These are phyloP conservation scores for Globisporangium sylvaticum DNA, from an alignment of 352 stramenopile genomes.

Conservation along the genomic window DNA sequence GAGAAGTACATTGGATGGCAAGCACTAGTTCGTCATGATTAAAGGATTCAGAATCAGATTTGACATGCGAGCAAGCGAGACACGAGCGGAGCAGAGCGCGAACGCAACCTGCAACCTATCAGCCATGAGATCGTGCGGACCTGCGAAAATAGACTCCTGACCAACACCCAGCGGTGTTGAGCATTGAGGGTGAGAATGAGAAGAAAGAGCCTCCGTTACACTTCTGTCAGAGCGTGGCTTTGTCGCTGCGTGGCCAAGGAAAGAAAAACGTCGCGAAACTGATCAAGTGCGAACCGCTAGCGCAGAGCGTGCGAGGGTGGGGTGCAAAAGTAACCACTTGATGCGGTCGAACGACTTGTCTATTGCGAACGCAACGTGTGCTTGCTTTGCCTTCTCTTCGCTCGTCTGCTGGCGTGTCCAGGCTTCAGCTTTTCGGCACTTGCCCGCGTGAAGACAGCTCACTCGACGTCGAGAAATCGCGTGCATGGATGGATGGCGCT, in stretches of 20 bases:
- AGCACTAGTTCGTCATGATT: background rate
- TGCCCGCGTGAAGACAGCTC: background rate
- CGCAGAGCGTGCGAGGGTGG: background rate
- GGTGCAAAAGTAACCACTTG: background rate
- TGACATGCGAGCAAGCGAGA: background rate
- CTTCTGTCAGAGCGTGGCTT: background rate
- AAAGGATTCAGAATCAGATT: background rate
- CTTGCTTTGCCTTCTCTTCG: background rate
- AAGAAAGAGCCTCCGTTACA: background rate
- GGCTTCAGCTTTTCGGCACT: background rate
- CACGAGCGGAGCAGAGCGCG: background rate
- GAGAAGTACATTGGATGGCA: background rate
- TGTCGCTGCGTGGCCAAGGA: background rate
- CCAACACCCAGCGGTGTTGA: background rate
- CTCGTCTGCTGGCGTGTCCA: background rate
- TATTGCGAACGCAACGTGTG: background rate
- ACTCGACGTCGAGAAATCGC: background rate
- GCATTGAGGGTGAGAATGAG: background rate
- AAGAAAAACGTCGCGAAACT: background rate
- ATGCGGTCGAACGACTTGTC: background rate
- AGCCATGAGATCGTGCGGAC: background rate
- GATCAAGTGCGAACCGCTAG: background rate
- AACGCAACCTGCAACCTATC: background rate
- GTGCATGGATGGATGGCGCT: conserved; percentile 8
- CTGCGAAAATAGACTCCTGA: background rate